These are phyloP conservation scores for Sclerotiophoma versabilis DNA, from an alignment of 2,329 filamentous ascomycete genomes.

Conservation along the genomic window DNA sequence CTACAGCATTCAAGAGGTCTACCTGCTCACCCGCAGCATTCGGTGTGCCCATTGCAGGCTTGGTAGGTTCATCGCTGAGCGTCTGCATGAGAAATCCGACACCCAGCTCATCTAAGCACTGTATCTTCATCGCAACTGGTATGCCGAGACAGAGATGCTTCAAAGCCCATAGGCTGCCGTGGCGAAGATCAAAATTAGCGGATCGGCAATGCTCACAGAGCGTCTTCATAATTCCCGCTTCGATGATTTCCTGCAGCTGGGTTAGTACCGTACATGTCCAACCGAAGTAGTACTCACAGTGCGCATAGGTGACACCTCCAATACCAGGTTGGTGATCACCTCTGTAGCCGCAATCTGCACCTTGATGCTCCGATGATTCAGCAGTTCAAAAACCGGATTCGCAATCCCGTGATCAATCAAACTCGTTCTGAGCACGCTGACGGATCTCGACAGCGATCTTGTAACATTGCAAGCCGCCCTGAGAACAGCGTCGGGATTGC, in stretches of 20 bases:
- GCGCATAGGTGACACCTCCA: slow-evolving; percentile 91
- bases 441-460: slow-evolving; percentile 82
- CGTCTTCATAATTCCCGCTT: slow-evolving; percentile 75
- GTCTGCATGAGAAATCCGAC: slow-evolving; percentile 82
- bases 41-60: slow-evolving; percentile 60
- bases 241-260: slow-evolving; percentile 65
- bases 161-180: slow-evolving; percentile 90
- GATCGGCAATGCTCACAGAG: slow-evolving; percentile 87
- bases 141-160: slow-evolving; percentile 86
- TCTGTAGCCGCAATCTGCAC: slow-evolving; percentile 87
- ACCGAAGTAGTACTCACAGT: slow-evolving; percentile 65
- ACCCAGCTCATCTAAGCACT: slow-evolving; percentile 77
- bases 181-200: slow-evolving; percentile 75
- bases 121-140: slow-evolving; percentile 74
- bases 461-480: slow-evolving; percentile 85
- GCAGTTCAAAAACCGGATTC: slow-evolving; percentile 75
- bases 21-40: slow-evolving; percentile 68
- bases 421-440: slow-evolving; percentile 82
- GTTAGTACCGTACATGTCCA: slow-evolving; percentile 15
- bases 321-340: slow-evolving; percentile 82
- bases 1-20: slow-evolving; percentile 63
- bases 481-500: slow-evolving; percentile 80
- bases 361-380: slow-evolving; percentile 76
- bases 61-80: slow-evolving; percentile 66
- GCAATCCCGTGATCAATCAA: slow-evolving; percentile 86